These are phyloP conservation scores for Xylariaceae sp. DNA, from an alignment of 2,329 filamentous ascomycete genomes.

Conservation along the genomic window DNA sequence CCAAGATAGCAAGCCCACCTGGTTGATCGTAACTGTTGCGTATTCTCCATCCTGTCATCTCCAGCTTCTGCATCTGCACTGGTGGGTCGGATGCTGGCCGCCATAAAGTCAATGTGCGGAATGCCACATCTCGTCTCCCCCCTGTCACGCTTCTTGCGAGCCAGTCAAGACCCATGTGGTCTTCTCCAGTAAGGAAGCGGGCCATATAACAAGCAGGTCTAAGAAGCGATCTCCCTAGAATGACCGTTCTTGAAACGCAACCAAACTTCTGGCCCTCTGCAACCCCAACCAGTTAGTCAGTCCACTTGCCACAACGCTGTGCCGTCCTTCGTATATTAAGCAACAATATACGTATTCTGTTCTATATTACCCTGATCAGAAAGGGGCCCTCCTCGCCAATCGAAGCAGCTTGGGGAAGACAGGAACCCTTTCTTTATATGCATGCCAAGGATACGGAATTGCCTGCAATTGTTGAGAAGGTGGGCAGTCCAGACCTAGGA, in stretches of 20 bases:
- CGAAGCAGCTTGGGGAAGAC: constrained; percentile 41
- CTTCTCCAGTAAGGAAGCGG: constrained; percentile 35
- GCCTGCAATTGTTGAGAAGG: constrained; percentile 38
- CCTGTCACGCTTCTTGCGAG: constrained; percentile 32
- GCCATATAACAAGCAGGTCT: constrained; percentile 38
- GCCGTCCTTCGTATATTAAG: constrained; percentile 49
- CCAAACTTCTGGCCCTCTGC: constrained; percentile 34
- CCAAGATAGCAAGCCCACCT: no score
- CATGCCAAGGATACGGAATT: constrained; percentile 48
- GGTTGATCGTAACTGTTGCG: constrained; percentile 6
- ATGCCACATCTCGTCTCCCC: constrained; percentile 28
- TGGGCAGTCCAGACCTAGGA: constrained; percentile 35
- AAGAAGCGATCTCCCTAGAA: constrained; percentile 32
- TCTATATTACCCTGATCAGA: constrained; percentile 49
- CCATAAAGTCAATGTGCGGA: constrained; percentile 28
- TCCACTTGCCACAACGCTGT: constrained; percentile 37
- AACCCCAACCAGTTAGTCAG: constrained; percentile 35
- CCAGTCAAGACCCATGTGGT: constrained; percentile 34
- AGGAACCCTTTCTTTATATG: constrained; percentile 45
- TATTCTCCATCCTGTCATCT: constrained; percentile 14
- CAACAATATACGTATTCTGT: constrained; percentile 51
- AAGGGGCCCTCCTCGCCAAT: constrained; percentile 45
- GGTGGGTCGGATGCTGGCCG: constrained; percentile 34
- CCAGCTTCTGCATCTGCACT: constrained; percentile 27
- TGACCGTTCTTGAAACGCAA: constrained; percentile 33